Conservation (phyloP, 805 yeast genomes). For the Yamadazyma akitaensis region DNA sequence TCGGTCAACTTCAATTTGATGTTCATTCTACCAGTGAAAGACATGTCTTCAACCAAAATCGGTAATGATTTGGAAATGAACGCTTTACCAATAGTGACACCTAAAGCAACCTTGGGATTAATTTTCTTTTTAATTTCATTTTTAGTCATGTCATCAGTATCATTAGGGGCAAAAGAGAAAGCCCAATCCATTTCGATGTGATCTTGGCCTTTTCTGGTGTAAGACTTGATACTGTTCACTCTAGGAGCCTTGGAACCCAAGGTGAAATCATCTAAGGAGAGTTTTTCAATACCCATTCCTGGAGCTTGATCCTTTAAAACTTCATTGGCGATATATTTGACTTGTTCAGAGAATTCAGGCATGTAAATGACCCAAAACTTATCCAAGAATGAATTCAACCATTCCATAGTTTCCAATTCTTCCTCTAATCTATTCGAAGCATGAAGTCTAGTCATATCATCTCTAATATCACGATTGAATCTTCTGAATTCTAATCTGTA, state of each 20-base stretch:
- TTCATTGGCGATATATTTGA: slow-evolving; percentile 65
- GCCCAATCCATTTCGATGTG: slow-evolving; percentile 82
- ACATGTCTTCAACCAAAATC: slow-evolving; percentile 77
- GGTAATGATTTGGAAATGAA: slow-evolving; percentile 74
- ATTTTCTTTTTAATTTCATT: slow-evolving; percentile 65
- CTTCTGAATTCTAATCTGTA: slow-evolving; percentile 73
- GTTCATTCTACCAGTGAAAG: slow-evolving; percentile 66
- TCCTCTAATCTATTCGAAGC: slow-evolving; percentile 63
- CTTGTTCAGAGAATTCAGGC: slow-evolving; percentile 81
- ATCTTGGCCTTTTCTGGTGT: slow-evolving; percentile 64
- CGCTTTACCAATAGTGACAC: slow-evolving; percentile 78
- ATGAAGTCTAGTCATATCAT: slow-evolving; percentile 65
- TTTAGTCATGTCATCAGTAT: slow-evolving; percentile 80
- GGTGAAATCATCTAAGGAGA: slow-evolving; percentile 73
- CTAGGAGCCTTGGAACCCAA: slow-evolving; percentile 80
- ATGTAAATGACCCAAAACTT: slow-evolving; percentile 86
- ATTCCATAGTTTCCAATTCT: slow-evolving; percentile 69
- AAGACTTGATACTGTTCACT: slow-evolving; percentile 67
- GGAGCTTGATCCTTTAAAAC: slow-evolving; percentile 70
- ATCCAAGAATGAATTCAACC: slow-evolving; percentile 74
- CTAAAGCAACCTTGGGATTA: slow-evolving; percentile 78
- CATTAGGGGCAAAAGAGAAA: slow-evolving; percentile 76
- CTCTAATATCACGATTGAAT: slow-evolving; percentile 69
- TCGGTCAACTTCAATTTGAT: slow-evolving; percentile 59
- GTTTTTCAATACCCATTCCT: slow-evolving; percentile 76